These are phyloP conservation scores for Fraxinus baroniana DNA, from an alignment of 305 asterid species.

Conservation along the genomic window DNA sequence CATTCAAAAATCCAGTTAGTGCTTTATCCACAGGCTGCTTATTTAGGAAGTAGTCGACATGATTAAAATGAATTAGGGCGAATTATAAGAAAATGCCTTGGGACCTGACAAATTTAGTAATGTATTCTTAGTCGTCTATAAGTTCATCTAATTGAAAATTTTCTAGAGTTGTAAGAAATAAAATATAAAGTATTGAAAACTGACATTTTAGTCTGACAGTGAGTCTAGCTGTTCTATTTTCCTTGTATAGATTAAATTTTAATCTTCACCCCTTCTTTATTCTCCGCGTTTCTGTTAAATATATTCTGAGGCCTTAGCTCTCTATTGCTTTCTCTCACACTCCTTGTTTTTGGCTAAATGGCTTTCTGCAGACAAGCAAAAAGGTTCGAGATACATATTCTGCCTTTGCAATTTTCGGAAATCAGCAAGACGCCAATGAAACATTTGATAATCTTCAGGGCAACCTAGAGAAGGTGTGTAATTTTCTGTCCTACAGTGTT, in stretches of 20 bases:
- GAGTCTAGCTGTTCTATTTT: not conserved
- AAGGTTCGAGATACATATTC: constrained; percentile 45
- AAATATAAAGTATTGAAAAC: not conserved
- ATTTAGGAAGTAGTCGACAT: not conserved
- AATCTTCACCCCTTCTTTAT: not conserved
- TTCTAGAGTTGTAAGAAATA: not conserved
- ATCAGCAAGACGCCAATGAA: constrained; percentile 60
- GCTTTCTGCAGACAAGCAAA: constrained; percentile 47
- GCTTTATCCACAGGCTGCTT: not conserved
- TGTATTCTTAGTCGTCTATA: not conserved
- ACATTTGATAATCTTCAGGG: constrained; percentile 68
- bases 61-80: not conserved
- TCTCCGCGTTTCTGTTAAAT: not conserved
- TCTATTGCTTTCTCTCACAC: not conserved
- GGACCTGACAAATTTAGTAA: not conserved
- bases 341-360: not conserved
- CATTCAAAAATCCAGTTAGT: not conserved
- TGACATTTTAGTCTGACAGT: not conserved
- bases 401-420: constrained; percentile 58
- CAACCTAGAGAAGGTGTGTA: constrained; percentile 50
- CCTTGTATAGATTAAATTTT: not conserved
- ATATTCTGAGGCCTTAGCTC: not conserved
- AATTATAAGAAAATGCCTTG: not conserved
- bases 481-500: not conserved
- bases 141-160: not conserved